Evolutionary conservation across 2,329 filamentous ascomycete genomes (phyloP).

Genomic region (Fusarium chaquense): DNA sequence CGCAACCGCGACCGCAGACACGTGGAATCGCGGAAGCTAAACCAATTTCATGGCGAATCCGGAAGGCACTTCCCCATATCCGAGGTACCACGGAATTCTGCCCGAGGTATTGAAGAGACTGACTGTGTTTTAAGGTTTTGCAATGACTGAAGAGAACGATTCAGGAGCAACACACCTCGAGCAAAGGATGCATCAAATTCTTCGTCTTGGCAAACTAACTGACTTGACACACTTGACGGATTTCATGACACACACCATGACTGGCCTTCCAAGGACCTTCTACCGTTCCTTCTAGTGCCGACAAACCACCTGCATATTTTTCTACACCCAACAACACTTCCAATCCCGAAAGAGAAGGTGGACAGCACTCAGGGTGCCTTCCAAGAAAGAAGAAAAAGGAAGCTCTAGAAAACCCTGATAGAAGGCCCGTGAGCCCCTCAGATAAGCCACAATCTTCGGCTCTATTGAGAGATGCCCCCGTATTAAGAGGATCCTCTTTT

Average conservation of each 20-base stretch:
- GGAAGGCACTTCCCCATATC: conserved; percentile 12
- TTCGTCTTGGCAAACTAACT: conserved; percentile 5
- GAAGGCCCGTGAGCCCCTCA: conserved; percentile 17
- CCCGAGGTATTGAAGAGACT: conserved; percentile 9
- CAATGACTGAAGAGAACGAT: not conserved
- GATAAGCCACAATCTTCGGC: conserved; percentile 27
- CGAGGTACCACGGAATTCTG: conserved; percentile 19
- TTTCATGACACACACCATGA: conserved; percentile 27
- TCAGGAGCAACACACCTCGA: conserved; percentile 9
- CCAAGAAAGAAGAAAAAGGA: conserved; percentile 30
- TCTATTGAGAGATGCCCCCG: conserved; percentile 17
- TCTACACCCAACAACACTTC: not conserved
- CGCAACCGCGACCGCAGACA: conserved; percentile 30
- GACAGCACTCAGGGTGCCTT: conserved; percentile 23
- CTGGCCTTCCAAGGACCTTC: conserved; percentile 33
- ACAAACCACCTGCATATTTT: conserved; percentile 2
- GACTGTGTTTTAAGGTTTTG: conserved; percentile 14
- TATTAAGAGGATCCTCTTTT: conserved; percentile 30
- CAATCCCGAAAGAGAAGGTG: conserved; percentile 39
- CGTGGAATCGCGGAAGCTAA: conserved; percentile 39
- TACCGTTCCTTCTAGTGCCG: conserved; percentile 33
- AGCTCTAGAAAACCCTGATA: conserved; percentile 34
- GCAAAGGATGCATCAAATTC: conserved; percentile 8
- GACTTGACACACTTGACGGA: conserved; percentile 13
- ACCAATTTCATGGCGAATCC: not conserved